phyloP scores from a whole-genome alignment of 176 grass and related monocot genomes.

The Secale cereale region DNA sequence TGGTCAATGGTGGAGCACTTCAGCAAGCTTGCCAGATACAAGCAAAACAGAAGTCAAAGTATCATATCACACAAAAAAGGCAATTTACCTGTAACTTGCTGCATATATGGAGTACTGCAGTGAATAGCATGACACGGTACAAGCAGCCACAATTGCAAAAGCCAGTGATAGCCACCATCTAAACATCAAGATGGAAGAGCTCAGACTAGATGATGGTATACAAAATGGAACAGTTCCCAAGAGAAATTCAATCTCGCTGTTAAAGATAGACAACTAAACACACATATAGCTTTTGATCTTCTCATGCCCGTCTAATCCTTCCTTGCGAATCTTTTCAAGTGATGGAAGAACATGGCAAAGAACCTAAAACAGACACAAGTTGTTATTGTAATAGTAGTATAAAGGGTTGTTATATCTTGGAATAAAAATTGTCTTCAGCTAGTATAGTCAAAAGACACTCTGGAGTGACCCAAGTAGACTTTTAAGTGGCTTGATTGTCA shows the following conservation, averaged over 20 bases:
- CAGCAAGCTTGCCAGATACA: not conserved
- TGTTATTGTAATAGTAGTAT: conserved; percentile 9
- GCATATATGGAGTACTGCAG: conserved; percentile 97
- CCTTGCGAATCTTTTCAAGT: conserved; percentile 93
- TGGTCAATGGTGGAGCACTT: not conserved
- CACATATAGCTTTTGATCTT: conserved; percentile 99
- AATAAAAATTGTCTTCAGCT: conserved; percentile 4
- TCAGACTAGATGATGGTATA: conserved; percentile 30
- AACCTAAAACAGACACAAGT: conserved; percentile 47
- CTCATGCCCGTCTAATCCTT: conserved; percentile 95
- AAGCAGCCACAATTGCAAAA: conserved; percentile 75
- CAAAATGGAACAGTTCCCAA: conserved; percentile 24
- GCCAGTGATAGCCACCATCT: conserved; percentile 97
- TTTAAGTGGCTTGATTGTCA: not conserved
- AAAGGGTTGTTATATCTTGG: not conserved
- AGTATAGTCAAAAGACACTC: not conserved
- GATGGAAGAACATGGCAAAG: conserved; percentile 82
- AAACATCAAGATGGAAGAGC: conserved; percentile 35
- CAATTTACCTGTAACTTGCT: conserved; percentile 73
- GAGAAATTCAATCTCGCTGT: conserved; percentile 56
- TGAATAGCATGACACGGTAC: conserved; percentile 76
- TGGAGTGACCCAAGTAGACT: not conserved
- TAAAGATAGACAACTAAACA: conserved; percentile 68
- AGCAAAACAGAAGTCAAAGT: not conserved
- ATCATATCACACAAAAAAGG: not conserved